Conservation (phyloP, 805 yeast genomes). For the Blastobotrys terrestris region DNA sequence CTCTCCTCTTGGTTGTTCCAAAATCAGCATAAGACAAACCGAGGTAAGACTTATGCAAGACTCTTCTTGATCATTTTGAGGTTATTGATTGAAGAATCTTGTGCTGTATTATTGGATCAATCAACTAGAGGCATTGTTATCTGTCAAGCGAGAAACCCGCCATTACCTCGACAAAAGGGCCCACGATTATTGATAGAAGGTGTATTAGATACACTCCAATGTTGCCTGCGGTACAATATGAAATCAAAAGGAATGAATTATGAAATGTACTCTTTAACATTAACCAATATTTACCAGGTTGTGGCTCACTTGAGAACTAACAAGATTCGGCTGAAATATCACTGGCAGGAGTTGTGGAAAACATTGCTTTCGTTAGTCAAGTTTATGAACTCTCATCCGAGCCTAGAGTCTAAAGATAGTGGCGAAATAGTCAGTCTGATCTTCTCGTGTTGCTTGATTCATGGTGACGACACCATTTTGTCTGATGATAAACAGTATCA, state of each 20-base stretch:
- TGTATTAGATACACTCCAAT: conserved; percentile 29
- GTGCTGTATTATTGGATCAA: conserved; percentile 6
- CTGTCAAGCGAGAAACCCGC: conserved; percentile 22
- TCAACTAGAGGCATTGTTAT: conserved; percentile 11
- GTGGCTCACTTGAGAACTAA: conserved; percentile 14
- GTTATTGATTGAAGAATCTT: conserved; percentile 26
- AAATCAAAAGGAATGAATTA: conserved; percentile 22
- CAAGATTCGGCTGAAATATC: conserved; percentile 22
- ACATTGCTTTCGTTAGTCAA: conserved; percentile 27
- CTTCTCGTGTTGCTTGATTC: conserved; percentile 26
- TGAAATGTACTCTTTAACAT: conserved; percentile 24
- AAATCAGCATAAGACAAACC: conserved; percentile 21
- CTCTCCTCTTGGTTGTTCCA: conserved; percentile 27
- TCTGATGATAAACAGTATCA: conserved; percentile 28
- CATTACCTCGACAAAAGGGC: conserved; percentile 22
- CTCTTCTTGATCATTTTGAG: conserved; percentile 27
- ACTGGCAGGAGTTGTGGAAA: conserved; percentile 36
- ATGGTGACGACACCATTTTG: conserved; percentile 28
- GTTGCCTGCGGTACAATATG: conserved; percentile 30
- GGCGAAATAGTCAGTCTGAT: conserved; percentile 17
- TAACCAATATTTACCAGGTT: conserved; percentile 22
- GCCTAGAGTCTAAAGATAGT: conserved; percentile 11
- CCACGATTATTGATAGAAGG: conserved; percentile 30
- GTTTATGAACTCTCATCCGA: conserved; percentile 21
- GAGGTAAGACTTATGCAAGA: conserved; percentile 27